A percentile compares a stretch with the other conserved stretches of the same genome.
Evolutionary conservation across 345 rosid genomes (phyloP).

Genomic region (Salix caprea): DNA sequence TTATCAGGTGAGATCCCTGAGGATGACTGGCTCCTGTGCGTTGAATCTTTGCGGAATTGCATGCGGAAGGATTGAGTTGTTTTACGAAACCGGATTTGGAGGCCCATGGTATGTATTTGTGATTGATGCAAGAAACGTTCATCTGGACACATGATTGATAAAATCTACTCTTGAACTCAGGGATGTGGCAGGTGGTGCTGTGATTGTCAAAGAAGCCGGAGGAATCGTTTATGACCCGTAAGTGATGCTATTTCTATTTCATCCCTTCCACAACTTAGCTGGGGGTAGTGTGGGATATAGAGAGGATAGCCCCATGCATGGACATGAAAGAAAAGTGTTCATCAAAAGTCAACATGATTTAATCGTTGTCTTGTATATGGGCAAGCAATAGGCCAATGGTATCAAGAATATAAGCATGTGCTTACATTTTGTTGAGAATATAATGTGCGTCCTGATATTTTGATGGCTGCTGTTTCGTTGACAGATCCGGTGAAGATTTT

Average conservation of each 20-base stretch:
- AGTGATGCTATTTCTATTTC: conserved; percentile 23
- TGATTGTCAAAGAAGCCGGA: conserved; percentile 87
- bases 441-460: not conserved
- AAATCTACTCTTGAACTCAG: conserved; percentile 30
- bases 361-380: not conserved
- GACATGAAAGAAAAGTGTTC: not conserved
- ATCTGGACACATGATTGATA: not conserved
- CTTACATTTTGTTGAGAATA: not conserved
- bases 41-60: conserved; percentile 92
- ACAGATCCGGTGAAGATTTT: conserved; percentile 82
- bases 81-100: conserved; percentile 76
- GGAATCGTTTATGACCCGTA: conserved; percentile 93
- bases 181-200: conserved; percentile 92
- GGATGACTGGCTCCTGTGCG: conserved; percentile 96
- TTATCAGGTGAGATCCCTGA: conserved; percentile 79
- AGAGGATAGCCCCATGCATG: not conserved
- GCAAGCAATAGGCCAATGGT: not conserved
- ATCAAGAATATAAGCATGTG: conserved; percentile 1
- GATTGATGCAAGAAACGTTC: not conserved
- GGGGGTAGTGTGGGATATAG: not conserved
- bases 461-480: conserved; percentile 17
- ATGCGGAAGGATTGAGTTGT: conserved; percentile 78
- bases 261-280: not conserved
- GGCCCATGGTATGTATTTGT: conserved; percentile 71
- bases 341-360: not conserved